Evolutionary conservation across 116 monocot species (phyloP), one percentile per base, ranked within the genome.

Genomic region (Papilionanthe hybrid): DNA sequence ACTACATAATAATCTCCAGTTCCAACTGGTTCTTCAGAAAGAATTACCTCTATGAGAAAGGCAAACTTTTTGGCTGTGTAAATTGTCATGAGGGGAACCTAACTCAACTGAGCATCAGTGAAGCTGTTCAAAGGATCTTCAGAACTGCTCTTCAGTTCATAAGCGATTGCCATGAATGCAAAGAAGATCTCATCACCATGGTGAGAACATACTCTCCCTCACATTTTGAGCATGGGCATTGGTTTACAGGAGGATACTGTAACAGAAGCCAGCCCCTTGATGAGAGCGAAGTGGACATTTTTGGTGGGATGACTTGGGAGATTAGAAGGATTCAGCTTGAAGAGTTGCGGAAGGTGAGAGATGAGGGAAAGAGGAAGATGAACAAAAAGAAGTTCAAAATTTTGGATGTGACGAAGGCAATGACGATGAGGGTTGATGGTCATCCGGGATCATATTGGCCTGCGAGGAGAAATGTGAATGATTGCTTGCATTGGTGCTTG

Each of bases 191-290:
- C 5, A 66, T 86, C 12, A 75, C 86, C 3, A 10, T 93, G 22
- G 7, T 93, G n/a, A 81, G 93, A 75, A 91, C 93, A 7, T 89
- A 77, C 79, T 85, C 93, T 0, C 80, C 84, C 0, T 30, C 85
- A 4, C 93, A 91, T 71, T 93, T 93, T 44, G 89, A 91, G 78
- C 55, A 87, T n/a, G 93, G 93, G 2, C 77, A 81, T 0, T 93
- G 93, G 93, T 78, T 86, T 49, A 75, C 7, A 28, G 91, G 91
- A 7, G 93, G 93, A 0, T 65, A 80, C 29, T 93, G 93, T 72
- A 91, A 91, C 27, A 84, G 87, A 82, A 88, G 89, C 29, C 45
- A 27, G 50, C 91, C 87, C 0, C 63, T 80, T 81, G 73, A 72
- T 27, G 86, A 86, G 25, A 78, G 11, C 1, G 85, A 89, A 15